Evolutionary conservation across 192 early-diverging fungal genomes (phyloP), one percentile per base, ranked within the genome.

Genomic region (Linnemannia exigua): DNA sequence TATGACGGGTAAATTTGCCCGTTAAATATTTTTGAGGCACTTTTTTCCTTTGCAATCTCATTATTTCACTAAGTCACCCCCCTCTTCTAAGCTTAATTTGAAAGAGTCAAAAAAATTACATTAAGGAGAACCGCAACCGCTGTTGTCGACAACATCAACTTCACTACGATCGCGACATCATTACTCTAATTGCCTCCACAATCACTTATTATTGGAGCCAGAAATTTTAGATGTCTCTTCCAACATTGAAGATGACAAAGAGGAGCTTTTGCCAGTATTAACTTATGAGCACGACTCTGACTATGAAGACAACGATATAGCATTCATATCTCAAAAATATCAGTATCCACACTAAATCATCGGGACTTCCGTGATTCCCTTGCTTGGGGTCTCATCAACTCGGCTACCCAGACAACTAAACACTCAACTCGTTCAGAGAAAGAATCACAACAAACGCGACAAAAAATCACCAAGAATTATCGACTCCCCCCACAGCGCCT

Each of bases 351-450:
- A 37, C 61, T 79, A 37, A 17, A 54, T 1, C 69, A 79, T n/a
- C 58, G 41, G 48, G 70, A 79, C 35, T 72, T 79, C 52, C 70
- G 78, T 11, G 44, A 63, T 37, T 28, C 50, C 2, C 54, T 79
- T 16, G 41, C 66, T 44, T 71, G 78, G 69, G 44, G 54, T 35
- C 78, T 72, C 58, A 73, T 73, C 46, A 36, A 50, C 16, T 44
- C 69, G 33, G 70, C 67, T 54, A 51, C 72, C 46, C 51, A 79
- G 37, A 72, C 71, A 51, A 48, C 41, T 28, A 52, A 48, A 51
- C 71, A 2, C n/a, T 48, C 44, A 33, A 6, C n/a, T 35, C 47
- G 28, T 47, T 46, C 47, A 28, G 71, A 20, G 22, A 44, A 33
- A 72, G 19, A 20, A 46, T 46, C 44, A 46, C 44, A 46, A 52